Evolutionary conservation across 2,329 filamentous ascomycete genomes (phyloP).

Genomic region (Drechslerella stenobrocha): DNA sequence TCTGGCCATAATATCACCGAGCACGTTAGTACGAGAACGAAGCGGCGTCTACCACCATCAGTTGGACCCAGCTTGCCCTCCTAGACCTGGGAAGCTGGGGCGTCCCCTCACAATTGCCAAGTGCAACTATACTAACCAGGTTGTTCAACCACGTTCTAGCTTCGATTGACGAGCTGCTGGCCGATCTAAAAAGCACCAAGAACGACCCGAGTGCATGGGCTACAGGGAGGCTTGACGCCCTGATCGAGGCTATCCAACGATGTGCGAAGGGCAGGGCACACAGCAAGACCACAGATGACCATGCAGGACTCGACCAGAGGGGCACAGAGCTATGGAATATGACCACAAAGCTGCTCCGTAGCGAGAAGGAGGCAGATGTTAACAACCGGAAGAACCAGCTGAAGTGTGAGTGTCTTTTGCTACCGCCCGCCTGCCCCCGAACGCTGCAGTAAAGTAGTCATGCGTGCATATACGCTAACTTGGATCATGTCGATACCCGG

Average conservation of each 20-base stretch:
- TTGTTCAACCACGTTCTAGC: not conserved
- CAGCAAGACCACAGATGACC: slow-evolving; percentile 27
- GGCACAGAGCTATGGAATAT: slow-evolving; percentile 41
- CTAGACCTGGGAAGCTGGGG: no score
- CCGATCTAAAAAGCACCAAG: slow-evolving; percentile 21
- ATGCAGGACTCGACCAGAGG: slow-evolving; percentile 35
- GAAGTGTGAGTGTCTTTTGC: slow-evolving; percentile 18
- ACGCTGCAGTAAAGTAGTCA: no score
- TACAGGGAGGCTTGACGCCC: slow-evolving; percentile 9
- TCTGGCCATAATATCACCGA: not conserved
- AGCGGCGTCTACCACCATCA: no score
- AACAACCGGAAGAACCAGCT: slow-evolving; percentile 15
- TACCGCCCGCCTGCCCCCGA: not conserved
- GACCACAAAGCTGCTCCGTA: slow-evolving; percentile 48
- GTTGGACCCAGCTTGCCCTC: no score
- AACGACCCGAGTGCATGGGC: slow-evolving; percentile 19
- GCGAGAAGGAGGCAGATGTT: slow-evolving; percentile 22
- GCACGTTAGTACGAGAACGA: no score
- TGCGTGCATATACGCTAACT: no score
- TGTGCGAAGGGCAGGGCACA: slow-evolving; percentile 32
- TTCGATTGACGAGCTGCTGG: slow-evolving; percentile 12
- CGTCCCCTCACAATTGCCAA: not conserved
- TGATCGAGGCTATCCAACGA: slow-evolving; percentile 17
- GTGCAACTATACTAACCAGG: not conserved
- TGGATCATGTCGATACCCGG: slow-evolving; percentile 8